A percentile compares a stretch with the other conserved stretches of the same genome.
These are phyloP conservation scores for Scheffersomyces stipitis DNA, from an alignment of 805 yeast genomes.

Conservation along the genomic window DNA sequence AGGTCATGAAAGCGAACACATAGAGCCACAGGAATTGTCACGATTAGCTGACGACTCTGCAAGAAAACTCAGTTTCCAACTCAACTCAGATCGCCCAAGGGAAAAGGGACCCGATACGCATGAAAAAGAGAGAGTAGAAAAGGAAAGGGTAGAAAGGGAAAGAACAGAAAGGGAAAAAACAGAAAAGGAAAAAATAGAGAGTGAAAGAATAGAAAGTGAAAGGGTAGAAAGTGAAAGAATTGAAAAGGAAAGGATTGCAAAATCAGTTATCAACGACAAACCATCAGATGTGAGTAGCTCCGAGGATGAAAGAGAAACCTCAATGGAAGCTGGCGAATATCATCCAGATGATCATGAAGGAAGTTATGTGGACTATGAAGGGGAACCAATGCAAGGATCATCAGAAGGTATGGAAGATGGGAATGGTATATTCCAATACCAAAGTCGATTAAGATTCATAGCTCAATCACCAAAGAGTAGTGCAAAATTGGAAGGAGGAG, in stretches of 20 bases:
- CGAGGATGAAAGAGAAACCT: conserved; percentile 8
- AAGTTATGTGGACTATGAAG: neutral
- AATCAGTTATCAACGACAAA: conserved; percentile 7
- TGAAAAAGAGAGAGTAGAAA: too few species aligned
- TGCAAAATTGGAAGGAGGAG: neutral
- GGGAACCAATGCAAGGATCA: neutral
- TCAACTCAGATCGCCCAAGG: too few species aligned
- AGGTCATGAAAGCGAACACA: too few species aligned
- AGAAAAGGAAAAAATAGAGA: too few species aligned
- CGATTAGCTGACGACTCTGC: too few species aligned
- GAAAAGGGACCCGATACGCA: too few species aligned
- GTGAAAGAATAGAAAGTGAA: too few species aligned
- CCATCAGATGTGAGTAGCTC: conserved; percentile 15
- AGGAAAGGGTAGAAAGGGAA: too few species aligned
- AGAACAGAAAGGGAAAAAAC: neutral
- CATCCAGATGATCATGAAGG: neutral
- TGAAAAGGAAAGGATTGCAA: neutral
- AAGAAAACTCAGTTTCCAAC: too few species aligned
- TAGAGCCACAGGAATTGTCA: too few species aligned
- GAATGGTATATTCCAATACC: conserved; percentile 3
- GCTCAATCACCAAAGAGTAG: conserved; percentile 6
- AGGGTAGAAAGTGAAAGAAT: neutral
- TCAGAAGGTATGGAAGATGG: neutral
- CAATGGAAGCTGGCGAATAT: neutral
- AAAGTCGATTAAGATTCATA: conserved; percentile 7